Base-by-base conservation (phyloP, 176 grass and related monocot species). In the Paspalum notatum region DNA sequence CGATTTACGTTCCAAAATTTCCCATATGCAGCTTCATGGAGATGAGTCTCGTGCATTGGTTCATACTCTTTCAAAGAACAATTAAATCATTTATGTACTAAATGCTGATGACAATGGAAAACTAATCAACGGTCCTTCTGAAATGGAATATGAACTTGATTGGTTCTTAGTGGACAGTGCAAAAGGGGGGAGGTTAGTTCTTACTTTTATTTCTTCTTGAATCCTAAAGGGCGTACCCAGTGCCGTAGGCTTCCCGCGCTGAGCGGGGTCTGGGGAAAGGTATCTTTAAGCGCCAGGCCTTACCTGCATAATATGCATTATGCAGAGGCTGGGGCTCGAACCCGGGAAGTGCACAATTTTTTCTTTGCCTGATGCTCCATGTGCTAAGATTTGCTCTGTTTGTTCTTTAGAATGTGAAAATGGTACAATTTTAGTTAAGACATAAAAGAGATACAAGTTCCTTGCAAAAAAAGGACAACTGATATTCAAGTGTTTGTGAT, bases 111-210 rank as follows among this genome's bases (percentile, higher is more conserved):
- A 90, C 47, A 50, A 83, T 68, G 94, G 94, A 72, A 85, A 90
- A 42, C 85, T 97, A 53, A 90, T 92, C 15, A 97, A 90, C 55
- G 16, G 85, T 82, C 58, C 32, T 32, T 3, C 89, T 52, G 40
- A 41, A 76, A 85, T 90, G 71, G 76, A 92, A 55, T 84, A 77
- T 83, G 38, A 68, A 12, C 75, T 94, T 81, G 94, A 94, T n/a
- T 97, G 91, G 94, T 66, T 94, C 55, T 74, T 94, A 55, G 79
- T 97, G 39, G 94, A 97, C 71, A 97, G 91, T 83, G 84, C 87
- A 32, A 93, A 91, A 78, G 91, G 94, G 1, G 94, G 94, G 85
- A 97, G 94, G 87, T 97, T 15, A 79, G 75, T 72, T 81, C 61
- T 71, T 43, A 1, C 66, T 80, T 26, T 9, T 74, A 17, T n/a